phyloP scores from a whole-genome alignment of 169 alveolate species.

The Theileria sp. region DNA sequence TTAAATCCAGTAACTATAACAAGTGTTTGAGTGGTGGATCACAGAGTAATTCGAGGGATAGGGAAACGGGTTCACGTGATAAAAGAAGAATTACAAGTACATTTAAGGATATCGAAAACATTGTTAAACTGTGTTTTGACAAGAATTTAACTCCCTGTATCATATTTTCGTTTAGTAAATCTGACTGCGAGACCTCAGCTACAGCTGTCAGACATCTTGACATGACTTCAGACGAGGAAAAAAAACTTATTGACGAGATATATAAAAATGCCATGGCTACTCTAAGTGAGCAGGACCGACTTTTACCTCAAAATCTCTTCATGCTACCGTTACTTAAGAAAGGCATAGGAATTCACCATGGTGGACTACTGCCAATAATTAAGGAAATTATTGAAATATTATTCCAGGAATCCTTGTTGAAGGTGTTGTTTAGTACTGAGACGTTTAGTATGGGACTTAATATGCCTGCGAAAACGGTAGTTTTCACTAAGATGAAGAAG shows the following conservation, averaged over 20 bases:
- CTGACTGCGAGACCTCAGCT: slow-evolving; percentile 96
- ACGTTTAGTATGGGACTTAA: slow-evolving; percentile 98
- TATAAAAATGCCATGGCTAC: slow-evolving; percentile 95
- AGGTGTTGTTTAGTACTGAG: slow-evolving; percentile 95
- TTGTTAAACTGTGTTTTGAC: slow-evolving; percentile 90
- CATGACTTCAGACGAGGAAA: slow-evolving; percentile 81
- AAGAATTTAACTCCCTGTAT: slow-evolving; percentile 92
- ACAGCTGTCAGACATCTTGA: slow-evolving; percentile 80
- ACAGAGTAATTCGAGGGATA: slow-evolving; percentile 16
- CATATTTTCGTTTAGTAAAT: slow-evolving; percentile 95
- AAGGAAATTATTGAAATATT: slow-evolving; percentile 96
- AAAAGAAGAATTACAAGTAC: slow-evolving; percentile 48
- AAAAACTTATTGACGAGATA: slow-evolving; percentile 88
- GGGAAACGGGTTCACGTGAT: slow-evolving; percentile 30
- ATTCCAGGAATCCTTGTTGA: slow-evolving; percentile 92
- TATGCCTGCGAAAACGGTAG: slow-evolving; percentile 99
- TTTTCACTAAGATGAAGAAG: slow-evolving; percentile 91
- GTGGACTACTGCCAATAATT: slow-evolving; percentile 95
- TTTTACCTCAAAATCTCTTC: slow-evolving; percentile 89
- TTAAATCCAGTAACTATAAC: slow-evolving; percentile 75
- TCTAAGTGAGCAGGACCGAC: slow-evolving; percentile 93
- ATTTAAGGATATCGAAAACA: slow-evolving; percentile 86
- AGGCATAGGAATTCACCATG: slow-evolving; percentile 98
- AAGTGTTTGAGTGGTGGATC: slow-evolving; percentile 51
- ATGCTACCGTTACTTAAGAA: slow-evolving; percentile 88